Evolutionary conservation across 1,284 basidiomycete genomes (phyloP), one percentile per base, ranked within the genome.

Genomic region (Ceratobasidium sp.): DNA sequence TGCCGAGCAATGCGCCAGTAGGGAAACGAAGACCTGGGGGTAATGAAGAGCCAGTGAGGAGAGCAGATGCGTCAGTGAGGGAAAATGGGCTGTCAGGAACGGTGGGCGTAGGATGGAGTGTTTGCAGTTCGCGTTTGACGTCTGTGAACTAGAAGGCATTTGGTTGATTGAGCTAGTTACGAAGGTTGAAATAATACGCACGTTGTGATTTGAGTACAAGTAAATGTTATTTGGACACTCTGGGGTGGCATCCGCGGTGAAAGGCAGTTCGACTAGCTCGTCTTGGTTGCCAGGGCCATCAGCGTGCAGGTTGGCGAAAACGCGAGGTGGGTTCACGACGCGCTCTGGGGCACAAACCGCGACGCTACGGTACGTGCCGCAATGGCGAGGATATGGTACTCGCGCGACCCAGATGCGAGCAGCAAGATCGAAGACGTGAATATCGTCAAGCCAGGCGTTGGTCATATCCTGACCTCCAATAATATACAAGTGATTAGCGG

Each of bases 21-120:
- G 96, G 96, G 86, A 98, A 98, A 10, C 96, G 92, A 66, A 98
- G 89, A 18, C 96, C 96, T 0, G 96, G 96, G 38, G 96, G 96
- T 80, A 96, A 92, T 1, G 67, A 77, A 5, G 89, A 86, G 6
- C 93, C 92, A 20, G 89, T 89, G 90, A 94, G 95, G 33, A 91
- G 86, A 27, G 88, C 84, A n/a, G 94, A 96, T 27, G 91, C 89
- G 83, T 96, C 91, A 80, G 89, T 87, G 80, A 95, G 88, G 23
- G 88, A 88, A 83, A 93, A 93, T 81, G 92, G 90, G n/a, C 88
- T 87, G 80, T 90, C 89, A 14, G 81, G 73, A n/a, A 80, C 70
- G 16, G 83, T 81, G 0, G 93, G 92, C 30, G 91, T 87, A 0
- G 94, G 94, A 5, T 92, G 91, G 82, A 97, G 91, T 35, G 97